Evolutionary conservation across 2,329 filamentous ascomycete genomes (phyloP), one percentile per base, ranked within the genome.

Genomic region (Ophiostoma sp.): DNA sequence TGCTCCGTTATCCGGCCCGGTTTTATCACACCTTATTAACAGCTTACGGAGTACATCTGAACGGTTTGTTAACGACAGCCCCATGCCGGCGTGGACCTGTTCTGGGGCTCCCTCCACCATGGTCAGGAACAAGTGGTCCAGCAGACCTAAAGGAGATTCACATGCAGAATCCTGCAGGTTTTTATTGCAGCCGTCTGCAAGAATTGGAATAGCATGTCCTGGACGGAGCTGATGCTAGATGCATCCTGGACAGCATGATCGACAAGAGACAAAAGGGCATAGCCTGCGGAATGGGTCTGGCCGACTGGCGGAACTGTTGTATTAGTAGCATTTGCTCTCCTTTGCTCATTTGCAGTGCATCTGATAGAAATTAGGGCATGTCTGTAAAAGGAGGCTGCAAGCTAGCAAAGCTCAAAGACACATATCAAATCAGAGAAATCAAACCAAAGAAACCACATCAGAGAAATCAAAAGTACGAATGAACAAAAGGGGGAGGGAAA

Each of bases 211-310:
- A 45, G 16, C 14, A 6, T 6, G 12, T 49, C 12, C 4, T 47
- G 45, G 9, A 49, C 27, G 47, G 8, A 55, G 4, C 18, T 9
- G 44, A n/a, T 27, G 49, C 18, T 18, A 8, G 49, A 27, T 47
- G n/a, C n/a, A n/a, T n/a, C n/a, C n/a, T n/a, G 27, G 18, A 55
- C 49, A 55, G 49, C 49, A 55, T 18, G 49, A 55, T 55, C 49
- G 18, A 9, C 49, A 55, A 55, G 49, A 27, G 12, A n/a, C 49
- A 55, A 55, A 55, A 27, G 27, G 49, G 27, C 14, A 55, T n/a
- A 5, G n/a, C 49, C 49, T 36, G n/a, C 49, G 49, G 49, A 55
- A 55, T 55, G 27, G 27, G 27, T 27, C 27, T 27, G 27, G 27
- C 27, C 27, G 27, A 27, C 27, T 2, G 27, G 27, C 27, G 27